A percentile compares a stretch with the other conserved stretches of the same genome.
Conservation (phyloP, 352 stramenopile species). For the Pythium phragmitis region DNA sequence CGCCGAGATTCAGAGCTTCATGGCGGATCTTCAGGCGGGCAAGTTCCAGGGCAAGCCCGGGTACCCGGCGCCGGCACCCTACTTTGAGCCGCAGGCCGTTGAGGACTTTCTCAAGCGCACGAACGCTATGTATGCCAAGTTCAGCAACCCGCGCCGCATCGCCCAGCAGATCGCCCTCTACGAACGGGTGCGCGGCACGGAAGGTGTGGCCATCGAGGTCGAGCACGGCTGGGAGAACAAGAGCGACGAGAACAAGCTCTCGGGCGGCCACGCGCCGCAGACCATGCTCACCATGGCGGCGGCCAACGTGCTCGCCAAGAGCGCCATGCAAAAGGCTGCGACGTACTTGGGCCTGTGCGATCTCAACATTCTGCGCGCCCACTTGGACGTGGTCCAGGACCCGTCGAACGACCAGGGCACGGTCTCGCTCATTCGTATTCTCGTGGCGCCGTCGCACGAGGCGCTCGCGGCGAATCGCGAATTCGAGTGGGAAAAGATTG, state of each 20-base stretch:
- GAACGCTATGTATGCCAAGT: slow-evolving; percentile 85
- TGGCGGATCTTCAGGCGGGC: slow-evolving; percentile 70
- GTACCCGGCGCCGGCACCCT: slow-evolving; percentile 52
- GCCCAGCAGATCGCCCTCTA: slow-evolving; percentile 73
- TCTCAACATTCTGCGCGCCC: slow-evolving; percentile 93
- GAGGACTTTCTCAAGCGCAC: slow-evolving; percentile 65
- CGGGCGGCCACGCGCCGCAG: slow-evolving; percentile 46
- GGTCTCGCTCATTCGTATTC: slow-evolving; percentile 80
- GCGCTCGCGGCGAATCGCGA: slow-evolving; percentile 44
- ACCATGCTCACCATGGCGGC: slow-evolving; percentile 86
- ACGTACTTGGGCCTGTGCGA: slow-evolving; percentile 91
- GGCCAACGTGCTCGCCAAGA: slow-evolving; percentile 83
- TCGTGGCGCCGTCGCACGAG: slow-evolving; percentile 69
- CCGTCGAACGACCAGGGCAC: slow-evolving; percentile 61
- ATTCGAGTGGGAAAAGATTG: slow-evolving; percentile 84
- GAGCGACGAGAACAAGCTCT: slow-evolving; percentile 82
- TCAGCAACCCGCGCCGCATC: slow-evolving; percentile 72
- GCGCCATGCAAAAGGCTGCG: slow-evolving; percentile 75
- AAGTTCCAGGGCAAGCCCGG: slow-evolving; percentile 55
- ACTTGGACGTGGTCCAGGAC: slow-evolving; percentile 95
- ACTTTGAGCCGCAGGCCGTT: slow-evolving; percentile 63
- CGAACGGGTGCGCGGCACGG: slow-evolving; percentile 61
- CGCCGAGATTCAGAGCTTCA: slow-evolving; percentile 60
- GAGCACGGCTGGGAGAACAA: slow-evolving; percentile 83
- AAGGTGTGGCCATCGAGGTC: slow-evolving; percentile 74